Evolutionary conservation across 2,329 filamentous ascomycete species (phyloP).

Genomic region (Calonectria naviculata): DNA sequence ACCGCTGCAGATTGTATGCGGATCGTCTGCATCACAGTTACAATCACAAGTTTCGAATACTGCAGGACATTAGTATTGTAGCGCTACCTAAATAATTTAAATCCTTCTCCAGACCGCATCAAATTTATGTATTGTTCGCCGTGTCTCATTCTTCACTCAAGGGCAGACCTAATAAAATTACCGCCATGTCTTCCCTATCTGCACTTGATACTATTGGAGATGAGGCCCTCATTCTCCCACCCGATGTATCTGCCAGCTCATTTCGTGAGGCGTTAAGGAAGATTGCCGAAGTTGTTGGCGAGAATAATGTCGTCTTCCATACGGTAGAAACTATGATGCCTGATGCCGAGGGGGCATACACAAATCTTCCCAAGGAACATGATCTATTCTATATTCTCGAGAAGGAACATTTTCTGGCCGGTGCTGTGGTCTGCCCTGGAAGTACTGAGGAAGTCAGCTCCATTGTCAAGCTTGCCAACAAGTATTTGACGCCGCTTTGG

Average conservation of each 20-base stretch:
- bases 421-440: constrained; percentile 10
- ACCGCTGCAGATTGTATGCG: too few species aligned
- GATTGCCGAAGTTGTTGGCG: neutral
- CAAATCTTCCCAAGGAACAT: neutral
- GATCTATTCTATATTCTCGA: constrained; percentile 19
- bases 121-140: too few species aligned
- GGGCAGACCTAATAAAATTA: too few species aligned
- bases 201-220: neutral
- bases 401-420: constrained; percentile 9
- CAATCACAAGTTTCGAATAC: too few species aligned
- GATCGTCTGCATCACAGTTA: too few species aligned
- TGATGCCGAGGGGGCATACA: neutral
- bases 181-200: neutral
- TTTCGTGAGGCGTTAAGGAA: neutral
- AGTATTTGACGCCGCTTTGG: constrained; percentile 10
- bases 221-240: neutral
- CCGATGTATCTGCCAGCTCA: neutral
- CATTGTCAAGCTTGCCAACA: constrained; percentile 19
- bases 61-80: too few species aligned
- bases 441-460: constrained; percentile 14
- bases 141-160: too few species aligned
- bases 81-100: too few species aligned
- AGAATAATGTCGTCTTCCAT: neutral
- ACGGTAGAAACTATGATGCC: neutral
- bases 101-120: too few species aligned